A percentile compares a stretch with the other conserved stretches of the same genome.
phyloP scores from a whole-genome alignment of 768 basidiomycete genomes.

The Cubamyces sp. region DNA sequence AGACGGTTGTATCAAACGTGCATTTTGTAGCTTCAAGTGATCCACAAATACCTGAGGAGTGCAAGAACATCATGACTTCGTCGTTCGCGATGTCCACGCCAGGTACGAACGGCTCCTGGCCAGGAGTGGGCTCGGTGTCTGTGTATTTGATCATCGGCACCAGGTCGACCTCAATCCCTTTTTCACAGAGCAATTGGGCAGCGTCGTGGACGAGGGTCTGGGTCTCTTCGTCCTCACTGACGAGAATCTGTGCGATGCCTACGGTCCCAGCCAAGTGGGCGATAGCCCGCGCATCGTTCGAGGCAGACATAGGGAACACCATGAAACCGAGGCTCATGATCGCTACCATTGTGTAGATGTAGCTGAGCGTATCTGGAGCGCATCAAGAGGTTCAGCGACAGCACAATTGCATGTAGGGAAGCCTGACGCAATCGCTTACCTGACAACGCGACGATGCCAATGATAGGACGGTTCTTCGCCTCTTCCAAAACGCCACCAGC shows the following conservation, averaged over 20 bases:
- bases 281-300: conserved; percentile 35
- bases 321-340: conserved; percentile 27
- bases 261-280: conserved; percentile 32
- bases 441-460: no score
- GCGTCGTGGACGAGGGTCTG: conserved; percentile 3
- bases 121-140: background rate
- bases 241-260: background rate
- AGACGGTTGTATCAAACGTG: no score
- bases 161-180: background rate
- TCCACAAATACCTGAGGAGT: conserved; percentile 1
- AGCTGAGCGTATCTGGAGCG: conserved; percentile 31
- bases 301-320: conserved; percentile 39
- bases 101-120: no score
- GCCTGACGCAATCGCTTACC: no score
- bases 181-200: background rate
- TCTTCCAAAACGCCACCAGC: no score
- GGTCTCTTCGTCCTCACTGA: conserved; percentile 2
- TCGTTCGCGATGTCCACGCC: background rate
- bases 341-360: conserved; percentile 22
- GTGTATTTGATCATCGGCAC: conserved; percentile 4
- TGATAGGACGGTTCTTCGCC: no score
- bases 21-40: background rate
- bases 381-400: no score
- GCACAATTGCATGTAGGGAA: no score
- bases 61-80: conserved; percentile 2